Conservation (phyloP, 2,329 filamentous ascomycete genomes). For the Scedosporium aurantiacum region DNA sequence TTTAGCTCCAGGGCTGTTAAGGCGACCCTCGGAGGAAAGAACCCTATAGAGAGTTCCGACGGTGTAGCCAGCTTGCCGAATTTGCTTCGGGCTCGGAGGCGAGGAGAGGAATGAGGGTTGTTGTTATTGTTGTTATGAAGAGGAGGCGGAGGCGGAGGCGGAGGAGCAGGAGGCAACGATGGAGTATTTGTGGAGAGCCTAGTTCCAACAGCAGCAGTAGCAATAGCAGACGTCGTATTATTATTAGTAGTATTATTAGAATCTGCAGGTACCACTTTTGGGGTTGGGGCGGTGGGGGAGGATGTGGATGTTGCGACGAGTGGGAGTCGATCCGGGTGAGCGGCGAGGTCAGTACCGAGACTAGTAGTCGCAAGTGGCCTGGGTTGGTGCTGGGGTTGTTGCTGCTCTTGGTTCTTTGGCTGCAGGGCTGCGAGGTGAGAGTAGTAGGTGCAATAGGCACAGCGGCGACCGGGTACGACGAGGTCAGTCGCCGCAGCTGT, state of each 20-base stretch:
- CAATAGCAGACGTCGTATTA: background rate
- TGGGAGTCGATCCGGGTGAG: background rate
- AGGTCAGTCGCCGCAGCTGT: background rate
- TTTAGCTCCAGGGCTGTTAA: background rate
- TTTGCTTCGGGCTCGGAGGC: background rate
- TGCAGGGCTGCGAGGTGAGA: background rate
- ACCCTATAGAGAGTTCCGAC: background rate
- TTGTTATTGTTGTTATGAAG: background rate
- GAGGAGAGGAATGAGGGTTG: background rate
- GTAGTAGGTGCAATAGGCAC: background rate
- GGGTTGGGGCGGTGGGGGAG: background rate
- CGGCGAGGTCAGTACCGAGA: background rate
- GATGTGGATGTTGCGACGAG: background rate
- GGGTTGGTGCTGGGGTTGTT: background rate
- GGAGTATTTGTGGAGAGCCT: background rate
- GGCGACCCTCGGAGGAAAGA: background rate
- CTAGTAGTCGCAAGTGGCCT: background rate
- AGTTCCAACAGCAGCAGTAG: background rate
- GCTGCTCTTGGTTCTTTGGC: background rate
- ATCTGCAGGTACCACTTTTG: background rate
- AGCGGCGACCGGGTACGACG: background rate
- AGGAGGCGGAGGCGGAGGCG: no score
- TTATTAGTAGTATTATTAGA: background rate
- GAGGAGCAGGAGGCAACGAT: background rate
- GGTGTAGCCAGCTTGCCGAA: background rate